Evolutionary conservation across 768 basidiomycete genomes (phyloP), one percentile per base, ranked within the genome.

Genomic region (Tricholoma furcatifolium): DNA sequence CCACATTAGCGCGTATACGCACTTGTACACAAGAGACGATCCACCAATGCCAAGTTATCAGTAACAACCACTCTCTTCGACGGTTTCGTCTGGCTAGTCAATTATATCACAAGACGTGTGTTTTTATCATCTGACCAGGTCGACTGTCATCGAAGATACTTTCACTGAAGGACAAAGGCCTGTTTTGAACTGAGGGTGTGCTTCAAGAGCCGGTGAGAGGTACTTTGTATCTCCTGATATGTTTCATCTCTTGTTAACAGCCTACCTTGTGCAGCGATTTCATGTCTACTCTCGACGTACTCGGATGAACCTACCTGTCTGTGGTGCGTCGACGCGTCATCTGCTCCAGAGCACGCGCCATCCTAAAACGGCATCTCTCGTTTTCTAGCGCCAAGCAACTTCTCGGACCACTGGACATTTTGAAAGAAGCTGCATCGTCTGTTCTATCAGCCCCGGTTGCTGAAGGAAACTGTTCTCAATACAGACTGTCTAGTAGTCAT

Each of bases 71-170:
- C 30, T 40, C 18, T 31, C 23, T 32, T 51, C n/a, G 32, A 6
- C 27, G 8, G 32, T 43, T 43, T 34, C 27, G 34, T 52, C 43
- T 32, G 32, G 27, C 43, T 46, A 36, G 17, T 39, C 35, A 18
- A 34, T 12, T n/a, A 50, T 34, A 5, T 17, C 51, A 52, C 44
- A 31, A 46, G 36, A n/a, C 50, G 18, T 24, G 27, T 43, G 34
- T 51, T 44, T 44, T 41, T 38, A 15, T 51, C 50, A 51, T 43
- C 42, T 44, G 50, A 51, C 35, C 27, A 32, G 27, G 7, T 27
- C n/a, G 27, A 27, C 27, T 27, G 27, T 27, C 10, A 5, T 17
- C 30, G 6, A 50, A 6, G 21, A 5, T 15, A 17, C 39, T 50
- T 41, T 41, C 6, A 18, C 17, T 18, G 17, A 32, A 17, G 24